Evolutionary conservation across 768 basidiomycete species (phyloP), one percentile per base, ranked within the genome.

Genomic region (Exsudoporus frostii): DNA sequence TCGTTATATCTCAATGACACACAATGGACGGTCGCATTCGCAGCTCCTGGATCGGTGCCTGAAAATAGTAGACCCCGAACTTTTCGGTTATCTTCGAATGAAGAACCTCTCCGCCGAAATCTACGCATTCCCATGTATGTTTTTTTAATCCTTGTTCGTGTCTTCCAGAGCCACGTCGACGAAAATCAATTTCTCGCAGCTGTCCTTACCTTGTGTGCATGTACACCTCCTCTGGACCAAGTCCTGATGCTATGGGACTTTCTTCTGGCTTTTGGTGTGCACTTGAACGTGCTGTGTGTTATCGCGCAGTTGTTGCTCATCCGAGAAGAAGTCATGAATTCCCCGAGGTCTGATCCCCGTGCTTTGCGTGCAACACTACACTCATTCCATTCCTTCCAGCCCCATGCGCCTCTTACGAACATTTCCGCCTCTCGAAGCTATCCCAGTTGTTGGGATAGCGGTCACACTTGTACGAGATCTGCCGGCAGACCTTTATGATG

Each of bases 201-300:
- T 55, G 84, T 98, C 34, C 77, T 99, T 55, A 99, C 97, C 0
- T 73, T 98, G 32, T 98, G 94, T 68, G 97, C 96, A 7, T 95
- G 95, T 65, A 99, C 96, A 11, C 96, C 95, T 5, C 97, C 97
- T 0, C 76, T 99, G 10, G 90, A 94, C 65, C 90, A 98, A 73
- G 96, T 98, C 24, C 77, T 99, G 27, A 86, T 86, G 58, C 74
- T 99, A 48, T 99, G 97, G 96, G 97, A 99, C 70, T 99, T 98
- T 66, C 79, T 99, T 9, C 79, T 99, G 25, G 92, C 96, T 4
- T 98, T 95, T 64, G 97, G 97, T 14, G 90, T 95, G 22, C 97
- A 98, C 65, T 78, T 99, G 19, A 99, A 99, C 64, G 88, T 99
- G 11, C 77, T 99, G 15, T 98, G 95, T 65, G 94, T 98, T 4